Conservation (phyloP, 768 basidiomycete genomes). For the Collybiopsis confluens region DNA sequence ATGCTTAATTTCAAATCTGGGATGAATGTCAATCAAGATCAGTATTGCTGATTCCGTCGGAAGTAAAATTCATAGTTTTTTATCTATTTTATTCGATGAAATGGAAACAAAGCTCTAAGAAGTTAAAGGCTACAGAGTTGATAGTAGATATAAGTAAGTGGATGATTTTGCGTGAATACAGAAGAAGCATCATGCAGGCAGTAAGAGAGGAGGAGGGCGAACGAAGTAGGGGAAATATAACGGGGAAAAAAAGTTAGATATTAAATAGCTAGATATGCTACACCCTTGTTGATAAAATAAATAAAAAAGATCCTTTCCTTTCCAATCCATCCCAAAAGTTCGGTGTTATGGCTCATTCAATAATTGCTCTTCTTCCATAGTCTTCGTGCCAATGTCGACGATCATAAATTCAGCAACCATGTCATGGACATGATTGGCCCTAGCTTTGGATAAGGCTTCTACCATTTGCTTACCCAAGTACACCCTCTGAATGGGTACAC, state of each 20-base stretch:
- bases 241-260: background rate
- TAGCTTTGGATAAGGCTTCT: background rate
- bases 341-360: conserved; percentile 9
- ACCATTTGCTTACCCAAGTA: conserved; percentile 27
- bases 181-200: no score
- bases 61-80: background rate
- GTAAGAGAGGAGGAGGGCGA: background rate
- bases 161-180: no score
- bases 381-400: conserved; percentile 33
- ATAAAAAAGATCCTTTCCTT: background rate
- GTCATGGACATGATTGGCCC: background rate
- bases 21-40: background rate
- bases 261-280: background rate
- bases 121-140: no score
- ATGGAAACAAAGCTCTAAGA: no score
- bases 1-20: background rate
- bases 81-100: no score
- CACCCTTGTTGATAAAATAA: background rate
- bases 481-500: conserved; percentile 27
- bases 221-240: background rate
- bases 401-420: conserved; percentile 9
- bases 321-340: background rate
- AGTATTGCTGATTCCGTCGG: background rate
- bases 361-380: conserved; percentile 42
- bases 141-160: no score